These are phyloP conservation scores for Cupressus sempervirens DNA, from an alignment of 75 land plant species.

Conservation along the genomic window DNA sequence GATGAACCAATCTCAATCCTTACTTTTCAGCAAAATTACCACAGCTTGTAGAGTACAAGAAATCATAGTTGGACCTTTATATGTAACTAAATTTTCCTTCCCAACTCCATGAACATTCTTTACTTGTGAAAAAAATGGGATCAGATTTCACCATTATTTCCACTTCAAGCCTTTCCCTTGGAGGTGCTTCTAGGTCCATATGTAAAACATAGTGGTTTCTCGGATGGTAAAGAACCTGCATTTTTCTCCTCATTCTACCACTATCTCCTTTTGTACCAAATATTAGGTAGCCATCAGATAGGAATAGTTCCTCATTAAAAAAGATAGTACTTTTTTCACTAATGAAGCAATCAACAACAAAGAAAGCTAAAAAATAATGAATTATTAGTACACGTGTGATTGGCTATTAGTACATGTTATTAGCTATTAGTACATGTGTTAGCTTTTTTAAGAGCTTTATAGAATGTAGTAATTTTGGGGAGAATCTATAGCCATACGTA, in stretches of 20 bases:
- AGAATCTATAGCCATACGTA: no score
- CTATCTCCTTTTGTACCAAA: constrained; percentile 94
- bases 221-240: constrained; percentile 93
- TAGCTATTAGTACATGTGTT: no score
- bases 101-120: constrained; percentile 82
- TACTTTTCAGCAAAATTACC: constrained; percentile 67
- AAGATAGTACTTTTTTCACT: no score
- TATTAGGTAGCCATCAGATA: no score
- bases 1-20: constrained; percentile 97
- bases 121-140: constrained; percentile 50
- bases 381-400: no score
- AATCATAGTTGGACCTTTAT: constrained; percentile 94
- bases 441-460: no score
- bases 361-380: no score
- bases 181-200: constrained; percentile 91
- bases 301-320: no score
- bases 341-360: no score
- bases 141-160: constrained; percentile 61
- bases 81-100: constrained; percentile 85
- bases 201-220: constrained; percentile 84
- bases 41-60: constrained; percentile 92
- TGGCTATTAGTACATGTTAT: no score
- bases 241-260: constrained; percentile 73
- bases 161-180: constrained; percentile 79
- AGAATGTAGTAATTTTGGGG: no score